These are phyloP conservation scores for Oenanthe sinensis DNA, from an alignment of 129 eudicot species.

Conservation along the genomic window DNA sequence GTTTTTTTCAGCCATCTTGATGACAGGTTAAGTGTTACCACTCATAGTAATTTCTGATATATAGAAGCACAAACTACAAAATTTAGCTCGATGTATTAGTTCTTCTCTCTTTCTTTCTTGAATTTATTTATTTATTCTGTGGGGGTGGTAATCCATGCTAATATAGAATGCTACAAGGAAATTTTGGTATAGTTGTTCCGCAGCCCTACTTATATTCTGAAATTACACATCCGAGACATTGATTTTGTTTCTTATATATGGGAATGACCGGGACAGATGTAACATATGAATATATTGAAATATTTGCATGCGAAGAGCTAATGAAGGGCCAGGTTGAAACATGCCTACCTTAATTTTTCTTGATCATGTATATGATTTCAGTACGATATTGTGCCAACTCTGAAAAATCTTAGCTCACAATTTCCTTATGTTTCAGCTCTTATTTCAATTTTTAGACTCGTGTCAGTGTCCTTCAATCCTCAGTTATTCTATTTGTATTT, in stretches of 20 bases:
- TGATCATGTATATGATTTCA: neutral
- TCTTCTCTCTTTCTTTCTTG: neutral
- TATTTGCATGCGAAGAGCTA: no score
- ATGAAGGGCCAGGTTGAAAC: neutral
- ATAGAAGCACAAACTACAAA: neutral
- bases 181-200: neutral
- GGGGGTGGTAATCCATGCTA: neutral
- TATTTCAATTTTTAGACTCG: neutral
- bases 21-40: neutral
- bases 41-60: neutral
- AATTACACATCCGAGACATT: no score
- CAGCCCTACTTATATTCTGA: neutral
- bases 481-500: no score
- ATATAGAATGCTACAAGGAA: neutral
- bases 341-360: neutral
- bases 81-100: neutral
- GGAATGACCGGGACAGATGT: no score
- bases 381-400: neutral
- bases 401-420: neutral
- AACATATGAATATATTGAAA: no score
- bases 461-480: no score
- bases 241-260: neutral
- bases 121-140: neutral
- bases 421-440: neutral
- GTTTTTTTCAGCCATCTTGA: no score